Evolutionary conservation across 768 basidiomycete species (phyloP).

Genomic region (Russula brevipes): DNA sequence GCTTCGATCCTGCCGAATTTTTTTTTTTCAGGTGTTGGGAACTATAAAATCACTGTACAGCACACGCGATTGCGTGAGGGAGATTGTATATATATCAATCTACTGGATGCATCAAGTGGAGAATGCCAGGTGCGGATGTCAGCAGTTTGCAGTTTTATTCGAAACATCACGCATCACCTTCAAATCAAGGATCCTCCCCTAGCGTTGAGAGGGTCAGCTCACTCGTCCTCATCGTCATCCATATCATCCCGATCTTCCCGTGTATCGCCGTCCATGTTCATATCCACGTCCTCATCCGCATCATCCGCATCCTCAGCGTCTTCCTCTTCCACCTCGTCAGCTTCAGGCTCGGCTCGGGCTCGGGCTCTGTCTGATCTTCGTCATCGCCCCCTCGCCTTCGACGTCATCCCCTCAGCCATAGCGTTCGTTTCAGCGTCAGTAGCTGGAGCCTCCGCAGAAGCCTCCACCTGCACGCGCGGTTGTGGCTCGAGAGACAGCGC

Average conservation of each 20-base stretch:
- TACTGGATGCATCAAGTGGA: no score
- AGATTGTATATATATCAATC: no score
- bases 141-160: no score
- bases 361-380: slow-evolving; percentile 11
- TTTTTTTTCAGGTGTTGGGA: no score
- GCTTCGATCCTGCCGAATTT: no score
- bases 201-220: not conserved
- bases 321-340: slow-evolving; percentile 5
- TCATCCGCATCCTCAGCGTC: slow-evolving; percentile 2
- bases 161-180: no score
- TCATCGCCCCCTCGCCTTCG: slow-evolving; percentile 32
- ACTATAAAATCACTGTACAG: no score
- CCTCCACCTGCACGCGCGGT: slow-evolving; percentile 20
- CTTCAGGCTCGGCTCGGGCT: slow-evolving; percentile 4
- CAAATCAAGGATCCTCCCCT: no score
- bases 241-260: slow-evolving; percentile 2
- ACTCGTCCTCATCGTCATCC: slow-evolving; percentile 10
- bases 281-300: slow-evolving; percentile 11
- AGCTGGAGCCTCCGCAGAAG: not conserved
- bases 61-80: no score
- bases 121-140: no score
- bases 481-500: slow-evolving; percentile 27
- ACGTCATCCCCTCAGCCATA: slow-evolving; percentile 28
- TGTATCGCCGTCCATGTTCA: slow-evolving; percentile 5
- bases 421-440: slow-evolving; percentile 29